phyloP scores from a whole-genome alignment of 208 protist species.

The Trypanosoma conorhini region DNA sequence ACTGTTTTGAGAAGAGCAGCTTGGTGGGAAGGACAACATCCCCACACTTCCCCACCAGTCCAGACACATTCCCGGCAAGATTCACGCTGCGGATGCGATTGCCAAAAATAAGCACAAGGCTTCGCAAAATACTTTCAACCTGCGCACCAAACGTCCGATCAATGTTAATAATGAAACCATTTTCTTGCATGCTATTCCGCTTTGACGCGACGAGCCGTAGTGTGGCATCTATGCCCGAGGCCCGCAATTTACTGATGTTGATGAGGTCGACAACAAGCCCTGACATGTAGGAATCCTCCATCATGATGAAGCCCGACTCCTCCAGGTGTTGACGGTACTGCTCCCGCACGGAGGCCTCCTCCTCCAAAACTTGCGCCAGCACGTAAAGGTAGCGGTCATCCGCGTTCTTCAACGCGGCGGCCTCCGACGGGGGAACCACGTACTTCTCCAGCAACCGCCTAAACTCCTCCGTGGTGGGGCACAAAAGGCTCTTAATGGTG shows the following conservation, averaged over 20 bases:
- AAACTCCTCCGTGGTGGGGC: conserved; percentile 51
- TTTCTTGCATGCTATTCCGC: conserved; percentile 6
- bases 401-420: conserved; percentile 36
- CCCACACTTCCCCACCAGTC: conserved; percentile 69
- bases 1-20: conserved; percentile 82
- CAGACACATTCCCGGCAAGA: conserved; percentile 68
- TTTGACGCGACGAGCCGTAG: conserved; percentile 30
- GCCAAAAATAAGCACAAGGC: conserved; percentile 73
- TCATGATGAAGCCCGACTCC: conserved; percentile 66
- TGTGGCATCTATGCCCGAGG: conserved; percentile 46
- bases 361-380: conserved; percentile 59
- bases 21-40: conserved; percentile 77
- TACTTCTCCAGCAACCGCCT: conserved; percentile 46
- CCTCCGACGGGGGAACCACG: not conserved
- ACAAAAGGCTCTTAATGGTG: conserved; percentile 80
- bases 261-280: conserved; percentile 77
- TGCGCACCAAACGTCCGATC: conserved; percentile 88
- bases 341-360: conserved; percentile 46
- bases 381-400: conserved; percentile 80
- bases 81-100: conserved; percentile 76
- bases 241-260: conserved; percentile 50
- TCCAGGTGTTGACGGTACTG: conserved; percentile 56
- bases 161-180: conserved; percentile 85
- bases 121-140: conserved; percentile 67
- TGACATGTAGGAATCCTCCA: conserved; percentile 68